Evolutionary conservation across 257 asterid genomes (phyloP), one percentile per base, ranked within the genome.

Genomic region (Marsdenia floribunda): DNA sequence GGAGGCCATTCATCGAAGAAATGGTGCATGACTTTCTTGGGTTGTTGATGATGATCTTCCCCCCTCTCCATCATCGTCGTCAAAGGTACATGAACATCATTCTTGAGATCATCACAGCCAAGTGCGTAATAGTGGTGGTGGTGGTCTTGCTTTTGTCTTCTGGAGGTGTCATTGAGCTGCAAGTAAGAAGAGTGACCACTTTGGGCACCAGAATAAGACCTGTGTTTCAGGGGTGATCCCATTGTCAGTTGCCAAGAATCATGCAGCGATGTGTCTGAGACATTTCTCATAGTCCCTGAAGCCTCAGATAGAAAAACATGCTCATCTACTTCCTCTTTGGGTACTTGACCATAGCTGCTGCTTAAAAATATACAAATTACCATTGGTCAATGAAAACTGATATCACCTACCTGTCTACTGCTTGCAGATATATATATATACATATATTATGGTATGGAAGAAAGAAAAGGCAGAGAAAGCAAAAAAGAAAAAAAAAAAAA

Each of bases 21-120:
- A 84, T 83, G 97, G 78, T 92, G 99, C 97, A 92, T 90, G 1
- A 89, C 94, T 83, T 90, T 90, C 92, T 90, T 89, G 35, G 91
- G 90, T 70, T 82, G 90, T 16, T 78, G 75, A 10, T 44, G 49
- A 10, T 44, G 90, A 19, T 78, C 75, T 10, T 84, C 85, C 61
- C 5, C 18, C n/a, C 77, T 73, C 60, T 77, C 84, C 57, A 44
- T 44, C 49, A 44, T 8, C 8, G 49, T 5, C 58, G 58, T 64
- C 49, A 38, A 55, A 54, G 44, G 53, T 47, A 61, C 21, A 26
- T 72, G 53, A 47, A 61, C 21, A 26, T 72, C 53, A 24, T 68
- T 69, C 59, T 71, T 71, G 46, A 53, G 70, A 57, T 73, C 68
- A 52, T 68, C 73, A 52, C 44, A 44, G 42, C 70, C 79, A 29